Evolutionary conservation across 1,284 basidiomycete genomes (phyloP).

Genomic region (Veloboletus limbatus): DNA sequence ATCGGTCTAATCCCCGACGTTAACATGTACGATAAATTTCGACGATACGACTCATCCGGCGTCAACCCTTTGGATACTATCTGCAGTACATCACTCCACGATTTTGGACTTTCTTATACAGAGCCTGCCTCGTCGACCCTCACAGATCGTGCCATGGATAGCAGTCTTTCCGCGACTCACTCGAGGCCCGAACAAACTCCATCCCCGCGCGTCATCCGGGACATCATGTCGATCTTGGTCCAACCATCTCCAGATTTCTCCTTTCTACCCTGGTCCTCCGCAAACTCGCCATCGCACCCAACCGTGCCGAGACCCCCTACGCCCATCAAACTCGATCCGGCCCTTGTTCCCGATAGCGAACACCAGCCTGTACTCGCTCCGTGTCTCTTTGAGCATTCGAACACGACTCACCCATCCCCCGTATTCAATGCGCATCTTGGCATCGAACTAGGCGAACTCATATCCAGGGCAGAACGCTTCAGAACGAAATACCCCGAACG

Average conservation of each 20-base stretch:
- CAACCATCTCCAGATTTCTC: constrained; percentile 13
- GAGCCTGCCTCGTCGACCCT: background rate
- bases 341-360: background rate
- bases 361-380: background rate
- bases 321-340: constrained; percentile 3
- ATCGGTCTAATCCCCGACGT: constrained; percentile 44
- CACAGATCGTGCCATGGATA: constrained; percentile 2
- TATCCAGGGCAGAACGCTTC: constrained; percentile 52
- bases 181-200: constrained; percentile 16
- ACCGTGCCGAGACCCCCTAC: background rate
- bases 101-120: constrained; percentile 4
- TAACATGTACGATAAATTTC: constrained; percentile 39
- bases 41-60: constrained; percentile 27
- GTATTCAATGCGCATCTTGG: constrained; percentile 59
- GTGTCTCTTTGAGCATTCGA: constrained; percentile 1
- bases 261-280: constrained; percentile 7
- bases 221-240: constrained; percentile 34
- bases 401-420: constrained; percentile 40
- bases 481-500: constrained; percentile 47
- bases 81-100: constrained; percentile 12
- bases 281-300: constrained; percentile 4
- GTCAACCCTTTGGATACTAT: constrained; percentile 51
- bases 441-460: constrained; percentile 50
- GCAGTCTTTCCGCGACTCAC: background rate
- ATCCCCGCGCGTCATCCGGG: constrained; percentile 32